A percentile compares a stretch with the other conserved stretches of the same genome.
phyloP scores from a whole-genome alignment of 2,329 filamentous ascomycete species.

The Ophiostoma novo-ulmi region DNA sequence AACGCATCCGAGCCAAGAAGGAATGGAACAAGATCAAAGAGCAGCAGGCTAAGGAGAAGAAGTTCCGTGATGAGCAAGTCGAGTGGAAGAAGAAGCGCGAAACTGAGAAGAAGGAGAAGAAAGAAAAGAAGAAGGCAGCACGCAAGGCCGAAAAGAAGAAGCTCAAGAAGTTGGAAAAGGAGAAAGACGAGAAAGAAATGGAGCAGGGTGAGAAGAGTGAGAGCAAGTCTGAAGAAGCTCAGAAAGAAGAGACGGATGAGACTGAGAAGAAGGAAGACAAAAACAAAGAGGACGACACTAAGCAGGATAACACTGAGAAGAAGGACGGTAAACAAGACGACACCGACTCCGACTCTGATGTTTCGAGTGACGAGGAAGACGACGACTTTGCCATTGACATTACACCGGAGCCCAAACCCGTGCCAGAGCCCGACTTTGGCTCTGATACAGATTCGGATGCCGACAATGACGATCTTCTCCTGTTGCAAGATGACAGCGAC shows the following conservation, averaged over 20 bases:
- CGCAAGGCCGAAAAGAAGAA: conserved; percentile 26
- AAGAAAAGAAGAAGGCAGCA: conserved; percentile 27
- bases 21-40: conserved; percentile 15
- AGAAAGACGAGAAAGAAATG: not conserved
- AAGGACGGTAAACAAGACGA: not conserved
- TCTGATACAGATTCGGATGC: not conserved
- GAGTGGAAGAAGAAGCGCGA: conserved; percentile 17
- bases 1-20: not conserved
- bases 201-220: not conserved
- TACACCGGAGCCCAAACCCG: conserved; percentile 12
- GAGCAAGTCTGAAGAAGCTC: not conserved
- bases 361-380: not conserved
- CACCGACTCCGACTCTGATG: conserved; percentile 7
- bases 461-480: not conserved
- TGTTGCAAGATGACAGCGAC: conserved; percentile 10
- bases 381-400: conserved; percentile 8
- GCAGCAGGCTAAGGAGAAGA: conserved; percentile 16
- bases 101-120: conserved; percentile 28
- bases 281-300: not conserved
- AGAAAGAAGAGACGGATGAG: not conserved
- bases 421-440: conserved; percentile 21
- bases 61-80: not conserved
- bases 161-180: conserved; percentile 26
- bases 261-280: not conserved
- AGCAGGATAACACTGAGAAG: not conserved